Evolutionary conservation across 805 yeast species (phyloP), one percentile per base, ranked within the genome.

Genomic region (Vanderwaltozyma polyspora): DNA sequence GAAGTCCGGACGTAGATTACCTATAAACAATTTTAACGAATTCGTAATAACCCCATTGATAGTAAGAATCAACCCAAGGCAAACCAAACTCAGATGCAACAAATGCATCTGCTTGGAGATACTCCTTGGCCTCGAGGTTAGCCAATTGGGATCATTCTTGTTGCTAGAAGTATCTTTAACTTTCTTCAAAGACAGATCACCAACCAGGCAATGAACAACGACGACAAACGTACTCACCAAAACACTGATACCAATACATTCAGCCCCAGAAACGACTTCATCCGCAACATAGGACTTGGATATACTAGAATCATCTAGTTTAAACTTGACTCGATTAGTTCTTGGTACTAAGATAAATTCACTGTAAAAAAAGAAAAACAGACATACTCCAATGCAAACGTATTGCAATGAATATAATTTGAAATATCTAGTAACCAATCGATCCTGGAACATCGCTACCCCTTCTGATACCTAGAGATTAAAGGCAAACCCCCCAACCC

Each of bases 1-100:
- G 37, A 54, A 54, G 40, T 54, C 59, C 3, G 59, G 59, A 18
- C 59, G 37, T 9, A 45, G 31, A 35, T 54, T 52, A 23, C 51
- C 44, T 27, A 54, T 46, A 18, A 39, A 17, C 14, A 50, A 42
- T 28, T 54, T 54, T 15, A 54, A 35, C 7, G 42, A 33, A 36
- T 53, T 48, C 10, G 59, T 54, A 10, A 44, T 13, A 15, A 43
- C 47, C n/a, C 50, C 57, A 19, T 41, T 50, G 22, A 50, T 28
- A 13, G 48, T 42, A 17, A 52, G 24, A 4, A 45, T 36, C 13
- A 51, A 35, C 17, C 41, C 37, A 21, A 48, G 34, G 24, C 49
- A 46, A 3, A 46, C 15, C 17, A 43, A 28, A 37, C 49, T 51
- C 6, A 43, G 27, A 28, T 48, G 54, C 28, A 41, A 37, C 19